phyloP scores from a whole-genome alignment of 345 rosid genomes.

The Aquilaria malaccensis region DNA sequence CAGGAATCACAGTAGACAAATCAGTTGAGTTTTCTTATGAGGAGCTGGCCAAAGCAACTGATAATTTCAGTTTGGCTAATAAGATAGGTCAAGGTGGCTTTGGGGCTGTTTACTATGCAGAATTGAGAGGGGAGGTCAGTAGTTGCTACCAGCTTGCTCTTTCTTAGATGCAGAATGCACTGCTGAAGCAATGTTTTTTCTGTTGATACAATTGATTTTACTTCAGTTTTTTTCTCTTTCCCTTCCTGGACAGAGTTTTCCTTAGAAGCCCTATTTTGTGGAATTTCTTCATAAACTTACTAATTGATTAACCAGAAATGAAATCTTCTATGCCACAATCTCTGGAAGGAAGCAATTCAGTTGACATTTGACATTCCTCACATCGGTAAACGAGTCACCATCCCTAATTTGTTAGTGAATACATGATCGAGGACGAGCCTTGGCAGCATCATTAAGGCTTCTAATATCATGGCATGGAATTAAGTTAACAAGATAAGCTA shows the following conservation, averaged over 20 bases:
- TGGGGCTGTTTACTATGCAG: slow-evolving; percentile 87
- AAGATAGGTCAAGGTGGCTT: slow-evolving; percentile 96
- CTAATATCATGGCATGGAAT: not conserved
- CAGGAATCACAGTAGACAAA: slow-evolving; percentile 74
- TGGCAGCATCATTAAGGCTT: no score
- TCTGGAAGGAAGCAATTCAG: no score
- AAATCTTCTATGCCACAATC: no score
- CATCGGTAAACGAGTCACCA: no score
- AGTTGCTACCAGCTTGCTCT: not conserved
- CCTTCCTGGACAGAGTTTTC: not conserved
- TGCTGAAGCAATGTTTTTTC: slow-evolving; percentile 3
- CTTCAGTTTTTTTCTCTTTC: slow-evolving; percentile 1
- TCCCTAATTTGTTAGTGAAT: no score
- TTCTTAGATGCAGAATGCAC: slow-evolving; percentile 2
- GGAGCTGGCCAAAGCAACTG: slow-evolving; percentile 87
- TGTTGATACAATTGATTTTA: slow-evolving; percentile 1
- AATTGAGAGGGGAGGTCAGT: slow-evolving; percentile 89
- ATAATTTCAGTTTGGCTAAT: slow-evolving; percentile 72
- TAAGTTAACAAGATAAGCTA: slow-evolving; percentile 1
- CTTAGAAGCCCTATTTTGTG: no score
- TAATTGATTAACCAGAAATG: no score
- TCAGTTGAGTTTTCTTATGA: slow-evolving; percentile 85
- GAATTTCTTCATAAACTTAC: no score
- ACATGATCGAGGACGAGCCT: no score
- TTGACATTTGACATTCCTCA: no score